Evolutionary conservation across 495 filamentous ascomycete genomes (phyloP), one percentile per base, ranked within the genome.

Genomic region (Talaromyces stipitatus): DNA sequence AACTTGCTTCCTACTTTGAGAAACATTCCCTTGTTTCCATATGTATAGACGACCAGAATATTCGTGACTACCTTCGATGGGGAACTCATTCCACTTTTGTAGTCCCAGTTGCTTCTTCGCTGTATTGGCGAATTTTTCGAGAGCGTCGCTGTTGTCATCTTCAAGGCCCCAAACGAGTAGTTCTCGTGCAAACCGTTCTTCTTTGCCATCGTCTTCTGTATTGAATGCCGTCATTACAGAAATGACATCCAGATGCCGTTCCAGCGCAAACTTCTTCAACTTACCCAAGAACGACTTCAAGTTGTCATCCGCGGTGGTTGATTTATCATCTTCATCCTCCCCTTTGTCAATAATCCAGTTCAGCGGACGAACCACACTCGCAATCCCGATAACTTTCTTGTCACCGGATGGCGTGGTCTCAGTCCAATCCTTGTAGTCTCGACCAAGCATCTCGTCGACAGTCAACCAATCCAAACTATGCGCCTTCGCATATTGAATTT

Each of bases 391-490:
- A 18, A 72, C 78, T 27, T 81, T 50, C 5, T 55, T 64, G 1
- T 63, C 69, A 16, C 57, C 60, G 18, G 57, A 61, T 14, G 60
- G 48, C 2, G 65, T 55, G 0, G 53, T 63, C 62, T 90, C 91
- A 4, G 64, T 71, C 91, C 92, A 98, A 56, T 87, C 80, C 72
- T 98, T 98, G 70, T 94, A 98, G 69, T 98, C 94, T 61, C 95
- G 92, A 56, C 85, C 79, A 48, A 97, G 67, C 14, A 96, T 79
- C 59, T 97, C 95, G 2, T 81, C 68, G 57, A 94, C 65, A 2
- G 75, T 78, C 58, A 98, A 72, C 3, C 69, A 60, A 53, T 81
- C 81, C 46, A 97, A 78, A 54, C 74, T 76, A 59, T 91, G 79
- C 58, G 82, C 75, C 69, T 96, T 96, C 5, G 91, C 85, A 3